phyloP scores from a whole-genome alignment of 1,284 basidiomycete genomes.

The Sanghuangporus baumii region DNA sequence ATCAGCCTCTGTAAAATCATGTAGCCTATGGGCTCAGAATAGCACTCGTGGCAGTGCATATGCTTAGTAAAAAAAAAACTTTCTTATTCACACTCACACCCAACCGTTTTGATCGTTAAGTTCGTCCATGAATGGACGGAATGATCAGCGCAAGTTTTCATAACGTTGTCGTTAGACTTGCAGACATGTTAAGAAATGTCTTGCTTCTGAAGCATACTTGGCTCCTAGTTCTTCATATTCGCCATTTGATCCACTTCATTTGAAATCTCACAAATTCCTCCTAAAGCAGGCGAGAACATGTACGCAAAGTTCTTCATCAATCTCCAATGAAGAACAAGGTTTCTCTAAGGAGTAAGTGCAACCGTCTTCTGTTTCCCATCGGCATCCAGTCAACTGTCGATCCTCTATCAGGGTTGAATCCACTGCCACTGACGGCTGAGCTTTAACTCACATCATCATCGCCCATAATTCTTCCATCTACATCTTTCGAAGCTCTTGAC shows the following conservation, averaged over 20 bases:
- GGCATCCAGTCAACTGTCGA: neutral
- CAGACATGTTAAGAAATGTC: no score
- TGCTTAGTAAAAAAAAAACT: neutral
- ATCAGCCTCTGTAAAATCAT: no score
- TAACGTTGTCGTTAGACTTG: no score
- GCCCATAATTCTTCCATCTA: neutral
- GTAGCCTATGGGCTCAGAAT: no score
- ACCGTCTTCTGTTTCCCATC: neutral
- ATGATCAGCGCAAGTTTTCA: no score
- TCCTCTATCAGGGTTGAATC: neutral
- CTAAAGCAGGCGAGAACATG: neutral
- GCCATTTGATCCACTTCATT: neutral
- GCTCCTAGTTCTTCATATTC: neutral
- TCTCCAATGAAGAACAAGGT: neutral
- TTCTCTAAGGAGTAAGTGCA: neutral
- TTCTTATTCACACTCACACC: no score
- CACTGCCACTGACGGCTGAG: conserved; percentile 4
- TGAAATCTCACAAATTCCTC: neutral
- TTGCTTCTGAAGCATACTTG: neutral
- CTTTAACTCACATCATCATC: neutral
- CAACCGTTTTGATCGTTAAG: no score
- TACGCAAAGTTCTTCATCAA: neutral
- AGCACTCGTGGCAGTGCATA: neutral
- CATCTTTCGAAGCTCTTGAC: conserved; percentile 1
- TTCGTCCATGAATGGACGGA: no score